Evolutionary conservation across 1,139 yeast genomes (phyloP).

Genomic region (Lodderomyces orthopsilosis): DNA sequence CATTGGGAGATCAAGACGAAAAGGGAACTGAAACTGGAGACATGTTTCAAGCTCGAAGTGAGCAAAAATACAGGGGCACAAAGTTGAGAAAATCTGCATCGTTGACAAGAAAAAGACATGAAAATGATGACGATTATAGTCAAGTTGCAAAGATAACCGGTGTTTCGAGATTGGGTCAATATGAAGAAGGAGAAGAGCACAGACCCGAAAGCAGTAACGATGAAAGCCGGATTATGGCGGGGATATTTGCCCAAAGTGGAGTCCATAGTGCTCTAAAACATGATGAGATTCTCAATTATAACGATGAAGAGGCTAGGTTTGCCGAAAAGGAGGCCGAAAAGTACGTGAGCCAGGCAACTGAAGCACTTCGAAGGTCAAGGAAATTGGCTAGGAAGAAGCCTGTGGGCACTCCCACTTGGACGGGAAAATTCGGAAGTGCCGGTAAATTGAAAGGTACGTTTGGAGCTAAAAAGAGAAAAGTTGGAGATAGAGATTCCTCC

Average conservation of each 20-base stretch:
- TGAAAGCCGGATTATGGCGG: constrained; percentile 67
- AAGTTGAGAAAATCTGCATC: constrained; percentile 25
- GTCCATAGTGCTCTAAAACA: constrained; percentile 78
- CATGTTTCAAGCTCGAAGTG: constrained; percentile 56
- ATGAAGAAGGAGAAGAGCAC: constrained; percentile 37
- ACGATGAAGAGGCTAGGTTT: constrained; percentile 44
- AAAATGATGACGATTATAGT: constrained; percentile 54
- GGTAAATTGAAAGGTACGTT: constrained; percentile 40
- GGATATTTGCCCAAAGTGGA: constrained; percentile 67
- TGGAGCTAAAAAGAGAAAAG: constrained; percentile 21
- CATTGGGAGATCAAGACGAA: constrained; percentile 74
- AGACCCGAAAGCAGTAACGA: constrained; percentile 11
- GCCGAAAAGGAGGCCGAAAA: constrained; percentile 75
- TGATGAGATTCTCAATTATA: constrained; percentile 67
- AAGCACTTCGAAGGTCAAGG: constrained; percentile 68
- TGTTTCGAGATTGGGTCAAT: constrained; percentile 50
- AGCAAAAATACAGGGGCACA: constrained; percentile 32
- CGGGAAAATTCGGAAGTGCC: constrained; percentile 86
- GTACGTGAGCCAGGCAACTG: constrained; percentile 76
- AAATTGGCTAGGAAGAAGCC: constrained; percentile 58
- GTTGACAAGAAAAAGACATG: constrained; percentile 24
- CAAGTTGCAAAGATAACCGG: constrained; percentile 55
- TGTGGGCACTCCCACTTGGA: constrained; percentile 93
- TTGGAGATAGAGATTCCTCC: constrained; percentile 7
- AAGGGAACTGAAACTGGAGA: constrained; percentile 66